Evolutionary conservation across 2,329 filamentous ascomycete species (phyloP), one percentile per base, ranked within the genome.

Genomic region (Truncatella angustata): DNA sequence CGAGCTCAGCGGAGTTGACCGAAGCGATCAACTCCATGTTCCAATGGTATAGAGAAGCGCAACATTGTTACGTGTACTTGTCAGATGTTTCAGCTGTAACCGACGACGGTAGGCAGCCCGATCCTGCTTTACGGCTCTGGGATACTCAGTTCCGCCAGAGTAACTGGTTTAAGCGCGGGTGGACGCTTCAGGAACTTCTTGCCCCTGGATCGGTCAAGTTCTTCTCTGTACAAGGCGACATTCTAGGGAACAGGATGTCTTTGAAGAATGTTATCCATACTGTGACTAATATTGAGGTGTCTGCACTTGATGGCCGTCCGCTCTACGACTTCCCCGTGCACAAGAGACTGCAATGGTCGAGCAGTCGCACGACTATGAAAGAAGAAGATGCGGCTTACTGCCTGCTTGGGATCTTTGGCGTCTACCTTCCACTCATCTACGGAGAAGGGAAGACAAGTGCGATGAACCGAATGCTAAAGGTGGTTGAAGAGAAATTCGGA

Each of bases 361-460:
- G 10, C 4, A 16, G 18, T 14, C 48, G 36, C 7, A 11, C 14
- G 10, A 50, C 48, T 1, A 49, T 9, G 26, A 16, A 14, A 1
- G 14, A 49, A 28, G 48, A 50, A 11, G 48, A 50, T 60, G 69
- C 67, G 7, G 72, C 65, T 72, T 71, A 71, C 67, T 71, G 34
- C 24, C n/a, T n/a, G n/a, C n/a, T n/a, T n/a, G n/a, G n/a, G n/a
- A n/a, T n/a, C n/a, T n/a, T n/a, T n/a, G n/a, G n/a, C n/a, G n/a
- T n/a, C n/a, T n/a, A n/a, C n/a, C n/a, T n/a, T n/a, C n/a, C n/a
- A n/a, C n/a, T n/a, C n/a, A n/a, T n/a, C n/a, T n/a, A n/a, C n/a
- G n/a, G n/a, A n/a, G n/a, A n/a, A n/a, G n/a, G n/a, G n/a, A n/a
- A n/a, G n/a, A n/a, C n/a, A n/a, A n/a, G n/a, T n/a, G n/a, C n/a